Conservation (phyloP, 495 filamentous ascomycete species). For the Aspergillus coremiiformis region DNA sequence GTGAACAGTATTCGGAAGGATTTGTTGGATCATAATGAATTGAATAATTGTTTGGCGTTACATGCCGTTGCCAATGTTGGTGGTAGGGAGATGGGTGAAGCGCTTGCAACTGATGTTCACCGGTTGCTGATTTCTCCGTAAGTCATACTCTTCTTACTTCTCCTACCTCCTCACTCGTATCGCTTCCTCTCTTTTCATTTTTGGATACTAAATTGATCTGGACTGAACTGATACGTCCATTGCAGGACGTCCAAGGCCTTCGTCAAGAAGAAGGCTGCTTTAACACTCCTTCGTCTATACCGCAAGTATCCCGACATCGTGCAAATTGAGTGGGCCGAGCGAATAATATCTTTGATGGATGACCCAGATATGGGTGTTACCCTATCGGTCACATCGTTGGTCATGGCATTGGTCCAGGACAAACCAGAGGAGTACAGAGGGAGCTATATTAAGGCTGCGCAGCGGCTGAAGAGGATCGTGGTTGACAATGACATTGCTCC, state of each 20-base stretch:
- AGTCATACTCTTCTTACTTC: slow-evolving; percentile 26
- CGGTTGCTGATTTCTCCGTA: slow-evolving; percentile 92
- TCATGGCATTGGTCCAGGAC: slow-evolving; percentile 94
- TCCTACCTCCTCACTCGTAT: background rate
- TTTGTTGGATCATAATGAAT: slow-evolving; percentile 85
- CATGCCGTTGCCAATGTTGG: slow-evolving; percentile 99
- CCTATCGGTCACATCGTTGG: slow-evolving; percentile 88
- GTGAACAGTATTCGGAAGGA: slow-evolving; percentile 99
- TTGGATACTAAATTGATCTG: background rate
- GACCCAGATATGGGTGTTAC: slow-evolving; percentile 92
- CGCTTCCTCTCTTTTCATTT: background rate
- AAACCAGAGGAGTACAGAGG: slow-evolving; percentile 89
- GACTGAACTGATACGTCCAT: slow-evolving; percentile 10
- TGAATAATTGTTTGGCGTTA: slow-evolving; percentile 95
- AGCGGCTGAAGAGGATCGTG: slow-evolving; percentile 77
- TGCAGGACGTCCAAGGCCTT: slow-evolving; percentile 88
- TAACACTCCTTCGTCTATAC: slow-evolving; percentile 92
- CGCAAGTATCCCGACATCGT: slow-evolving; percentile 90
- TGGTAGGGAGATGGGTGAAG: slow-evolving; percentile 93
- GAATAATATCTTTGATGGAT: slow-evolving; percentile 98
- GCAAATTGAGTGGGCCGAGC: slow-evolving; percentile 91
- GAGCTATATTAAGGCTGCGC: slow-evolving; percentile 87
- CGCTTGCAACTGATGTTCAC: slow-evolving; percentile 87
- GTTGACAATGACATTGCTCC: slow-evolving; percentile 78
- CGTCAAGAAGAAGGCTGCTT: slow-evolving; percentile 97